phyloP scores from a whole-genome alignment of 2,329 filamentous ascomycete species.

The Pseudocercospora cruenta region DNA sequence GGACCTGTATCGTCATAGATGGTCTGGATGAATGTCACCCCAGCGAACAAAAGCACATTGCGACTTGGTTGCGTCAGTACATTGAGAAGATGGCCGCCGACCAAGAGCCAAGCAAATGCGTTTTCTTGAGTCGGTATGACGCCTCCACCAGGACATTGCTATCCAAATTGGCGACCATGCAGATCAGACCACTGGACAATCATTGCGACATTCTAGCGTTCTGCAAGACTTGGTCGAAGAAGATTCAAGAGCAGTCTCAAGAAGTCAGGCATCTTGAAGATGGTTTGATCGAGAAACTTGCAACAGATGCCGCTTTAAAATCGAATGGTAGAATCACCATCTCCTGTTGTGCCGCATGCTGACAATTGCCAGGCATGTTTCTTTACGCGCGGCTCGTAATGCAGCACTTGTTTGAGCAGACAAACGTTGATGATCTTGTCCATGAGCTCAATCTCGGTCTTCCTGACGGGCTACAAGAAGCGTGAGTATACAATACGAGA shows the following conservation, averaged over 20 bases:
- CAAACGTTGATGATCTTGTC: neutral
- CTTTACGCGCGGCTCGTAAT: conserved; percentile 21
- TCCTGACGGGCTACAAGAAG: conserved; percentile 9
- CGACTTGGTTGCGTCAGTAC: conserved; percentile 13
- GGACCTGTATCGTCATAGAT: conserved; percentile 16
- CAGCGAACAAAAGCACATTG: conserved; percentile 13
- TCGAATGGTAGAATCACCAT: neutral
- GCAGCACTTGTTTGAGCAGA: conserved; percentile 13
- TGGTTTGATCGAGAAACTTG: neutral
- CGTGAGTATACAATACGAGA: conserved; percentile 7
- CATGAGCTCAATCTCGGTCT: conserved; percentile 3
- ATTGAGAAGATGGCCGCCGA: neutral
- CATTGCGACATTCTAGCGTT: conserved; percentile 13
- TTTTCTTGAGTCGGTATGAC: conserved; percentile 14
- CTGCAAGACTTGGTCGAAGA: neutral
- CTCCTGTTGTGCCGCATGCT: too few relatives aligned
- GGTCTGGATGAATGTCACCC: conserved; percentile 18
- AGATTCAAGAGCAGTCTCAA: too few relatives aligned
- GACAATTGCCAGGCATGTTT: conserved; percentile 16
- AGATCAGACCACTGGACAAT: neutral
- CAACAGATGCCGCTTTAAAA: neutral
- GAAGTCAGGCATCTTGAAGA: too few relatives aligned
- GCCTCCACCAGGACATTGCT: conserved; percentile 2
- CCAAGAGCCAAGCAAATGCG: conserved; percentile 8
- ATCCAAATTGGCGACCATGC: conserved; percentile 5